phyloP scores from a whole-genome alignment of 345 rosid genomes.

The Salix brachista region DNA sequence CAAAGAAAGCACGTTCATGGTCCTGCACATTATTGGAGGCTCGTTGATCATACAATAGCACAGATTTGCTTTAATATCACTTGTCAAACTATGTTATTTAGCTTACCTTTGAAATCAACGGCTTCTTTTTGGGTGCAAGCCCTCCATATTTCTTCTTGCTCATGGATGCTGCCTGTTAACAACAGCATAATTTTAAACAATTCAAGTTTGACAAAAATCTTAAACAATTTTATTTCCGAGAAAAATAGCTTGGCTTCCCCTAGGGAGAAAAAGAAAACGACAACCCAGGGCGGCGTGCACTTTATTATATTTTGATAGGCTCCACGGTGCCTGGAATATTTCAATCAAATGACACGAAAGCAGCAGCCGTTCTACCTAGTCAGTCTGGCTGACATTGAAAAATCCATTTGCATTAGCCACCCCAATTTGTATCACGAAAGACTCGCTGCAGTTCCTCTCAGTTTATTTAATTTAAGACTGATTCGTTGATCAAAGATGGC shows the following conservation, averaged over 20 bases:
- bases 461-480: too few relatives aligned
- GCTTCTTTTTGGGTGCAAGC: slow-evolving; percentile 79
- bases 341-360: too few relatives aligned
- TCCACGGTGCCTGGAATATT: neutral
- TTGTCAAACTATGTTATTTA: neutral
- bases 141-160: slow-evolving; percentile 65
- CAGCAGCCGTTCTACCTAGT: too few relatives aligned
- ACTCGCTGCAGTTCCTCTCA: neutral
- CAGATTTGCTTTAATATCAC: neutral
- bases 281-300: too few relatives aligned
- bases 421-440: neutral
- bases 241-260: too few relatives aligned
- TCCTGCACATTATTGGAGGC: slow-evolving; percentile 34
- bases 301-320: neutral
- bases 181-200: neutral
- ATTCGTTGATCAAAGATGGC: neutral
- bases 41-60: neutral
- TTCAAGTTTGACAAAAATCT: neutral
- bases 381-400: too few relatives aligned
- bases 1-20: slow-evolving; percentile 77
- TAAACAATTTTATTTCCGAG: neutral
- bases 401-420: too few relatives aligned
- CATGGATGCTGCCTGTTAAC: slow-evolving; percentile 23
- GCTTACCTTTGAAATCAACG: slow-evolving; percentile 62
- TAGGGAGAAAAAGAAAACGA: too few relatives aligned